Conservation (phyloP, 2,329 filamentous ascomycete species). For the Stachybotrys elegans region DNA sequence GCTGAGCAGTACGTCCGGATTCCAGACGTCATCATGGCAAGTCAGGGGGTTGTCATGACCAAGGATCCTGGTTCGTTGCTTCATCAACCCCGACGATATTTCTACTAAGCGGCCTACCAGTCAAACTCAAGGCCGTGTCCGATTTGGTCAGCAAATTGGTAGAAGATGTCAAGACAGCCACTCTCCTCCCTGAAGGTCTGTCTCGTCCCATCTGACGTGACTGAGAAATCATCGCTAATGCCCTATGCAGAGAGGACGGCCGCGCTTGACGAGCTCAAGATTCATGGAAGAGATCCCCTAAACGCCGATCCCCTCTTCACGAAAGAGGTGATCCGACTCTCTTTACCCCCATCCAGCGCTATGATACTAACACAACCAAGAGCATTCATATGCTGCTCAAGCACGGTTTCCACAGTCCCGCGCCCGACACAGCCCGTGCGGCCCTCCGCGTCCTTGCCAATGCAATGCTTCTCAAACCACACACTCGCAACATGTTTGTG, state of each 20-base stretch:
- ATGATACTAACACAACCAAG: conserved; percentile 35
- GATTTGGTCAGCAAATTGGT: conserved; percentile 57
- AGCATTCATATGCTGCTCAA: conserved; percentile 67
- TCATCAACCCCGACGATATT: too few relatives aligned
- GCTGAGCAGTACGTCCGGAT: too few relatives aligned
- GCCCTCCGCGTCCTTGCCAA: conserved; percentile 80
- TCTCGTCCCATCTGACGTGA: too few relatives aligned
- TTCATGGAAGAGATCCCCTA: conserved; percentile 56
- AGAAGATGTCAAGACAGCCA: conserved; percentile 55
- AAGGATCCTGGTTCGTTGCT: too few relatives aligned
- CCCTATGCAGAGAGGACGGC: conserved; percentile 54
- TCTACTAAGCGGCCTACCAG: too few relatives aligned
- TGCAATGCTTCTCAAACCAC: conserved; percentile 51
- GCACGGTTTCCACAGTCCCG: conserved; percentile 67
- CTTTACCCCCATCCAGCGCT: neutral
- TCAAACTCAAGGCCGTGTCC: conserved; percentile 64
- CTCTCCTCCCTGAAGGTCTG: conserved; percentile 57
- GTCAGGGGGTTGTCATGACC: too few relatives aligned
- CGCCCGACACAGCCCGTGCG: conserved; percentile 61
- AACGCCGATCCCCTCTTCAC: conserved; percentile 81
- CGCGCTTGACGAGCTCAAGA: conserved; percentile 65
- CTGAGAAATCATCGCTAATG: too few relatives aligned
- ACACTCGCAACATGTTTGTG: conserved; percentile 39
- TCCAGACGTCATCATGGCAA: too few relatives aligned
- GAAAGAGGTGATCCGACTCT: conserved; percentile 51